Conservation (phyloP, 2,329 filamentous ascomycete species). For the Microdochium nivale region DNA sequence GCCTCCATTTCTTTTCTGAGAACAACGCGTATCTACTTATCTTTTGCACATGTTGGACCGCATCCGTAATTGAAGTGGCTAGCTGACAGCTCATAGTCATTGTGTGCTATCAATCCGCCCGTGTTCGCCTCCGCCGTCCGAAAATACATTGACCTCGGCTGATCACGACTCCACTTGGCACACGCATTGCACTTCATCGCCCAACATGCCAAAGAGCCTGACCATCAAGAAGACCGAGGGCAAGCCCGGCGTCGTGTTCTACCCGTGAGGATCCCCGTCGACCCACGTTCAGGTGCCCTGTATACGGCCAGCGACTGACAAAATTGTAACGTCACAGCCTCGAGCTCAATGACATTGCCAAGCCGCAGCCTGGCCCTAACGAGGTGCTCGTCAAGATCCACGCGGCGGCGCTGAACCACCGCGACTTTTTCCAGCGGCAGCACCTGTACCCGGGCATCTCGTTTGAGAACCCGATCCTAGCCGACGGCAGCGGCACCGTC, state of each 20-base stretch:
- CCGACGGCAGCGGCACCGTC: constrained; percentile 75
- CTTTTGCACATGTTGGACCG: not conserved
- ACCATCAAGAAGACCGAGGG: constrained; percentile 63
- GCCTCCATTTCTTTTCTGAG: not conserved
- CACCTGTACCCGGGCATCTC: constrained; percentile 82
- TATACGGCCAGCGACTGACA: too few relatives aligned
- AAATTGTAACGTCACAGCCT: too few relatives aligned
- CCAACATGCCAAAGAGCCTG: constrained; percentile 45
- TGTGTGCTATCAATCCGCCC: too few relatives aligned
- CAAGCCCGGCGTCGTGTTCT: constrained; percentile 84
- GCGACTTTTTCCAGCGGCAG: constrained; percentile 89
- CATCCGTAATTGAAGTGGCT: too few relatives aligned
- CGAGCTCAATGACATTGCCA: constrained; percentile 50
- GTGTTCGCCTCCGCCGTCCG: not conserved
- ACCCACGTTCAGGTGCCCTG: too few relatives aligned
- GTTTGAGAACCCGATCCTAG: constrained; percentile 69
- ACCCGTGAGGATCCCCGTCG: too few relatives aligned
- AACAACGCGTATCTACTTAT: too few relatives aligned
- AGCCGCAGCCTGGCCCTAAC: constrained; percentile 52
- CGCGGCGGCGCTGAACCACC: constrained; percentile 84
- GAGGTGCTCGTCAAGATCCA: constrained; percentile 70
- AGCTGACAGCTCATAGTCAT: too few relatives aligned
- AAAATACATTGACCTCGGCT: not conserved
- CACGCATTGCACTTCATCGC: not conserved
- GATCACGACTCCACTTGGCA: not conserved